These are phyloP conservation scores for Plantago rigida DNA, from an alignment of 305 asterid species.

Conservation along the genomic window DNA sequence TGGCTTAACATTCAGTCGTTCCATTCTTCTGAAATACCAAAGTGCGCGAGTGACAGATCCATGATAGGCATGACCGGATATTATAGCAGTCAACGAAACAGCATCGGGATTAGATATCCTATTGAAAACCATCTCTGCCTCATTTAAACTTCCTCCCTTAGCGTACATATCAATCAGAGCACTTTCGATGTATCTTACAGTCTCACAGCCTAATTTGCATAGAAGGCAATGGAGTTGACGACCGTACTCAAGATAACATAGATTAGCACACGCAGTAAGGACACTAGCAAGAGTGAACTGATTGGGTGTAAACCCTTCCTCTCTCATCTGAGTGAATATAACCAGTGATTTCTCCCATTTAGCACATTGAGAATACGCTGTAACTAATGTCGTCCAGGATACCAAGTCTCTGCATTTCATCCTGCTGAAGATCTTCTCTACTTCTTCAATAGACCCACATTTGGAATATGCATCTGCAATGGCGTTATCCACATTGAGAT, in stretches of 20 bases:
- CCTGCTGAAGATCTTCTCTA: conserved; percentile 32
- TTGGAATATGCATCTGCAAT: conserved; percentile 48
- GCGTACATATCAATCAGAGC: conserved; percentile 55
- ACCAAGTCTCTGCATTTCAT: conserved; percentile 37
- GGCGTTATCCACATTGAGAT: conserved; percentile 36
- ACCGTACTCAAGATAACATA: conserved; percentile 41
- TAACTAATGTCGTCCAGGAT: conserved; percentile 42
- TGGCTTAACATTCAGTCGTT: conserved; percentile 32
- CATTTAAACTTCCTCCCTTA: conserved; percentile 41
- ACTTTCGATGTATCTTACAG: conserved; percentile 35
- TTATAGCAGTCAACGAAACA: conserved; percentile 44
- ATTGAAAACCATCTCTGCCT: conserved; percentile 34
- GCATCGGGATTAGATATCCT: conserved; percentile 32
- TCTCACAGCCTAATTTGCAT: conserved; percentile 33
- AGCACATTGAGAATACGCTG: conserved; percentile 40
- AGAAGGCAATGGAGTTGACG: conserved; percentile 37
- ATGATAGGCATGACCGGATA: conserved; percentile 46
- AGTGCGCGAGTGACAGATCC: conserved; percentile 38
- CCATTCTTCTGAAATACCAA: conserved; percentile 38
- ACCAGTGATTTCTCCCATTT: conserved; percentile 36
- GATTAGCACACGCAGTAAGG: conserved; percentile 42
- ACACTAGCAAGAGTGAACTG: conserved; percentile 36
- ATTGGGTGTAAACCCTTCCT: conserved; percentile 37
- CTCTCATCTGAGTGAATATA: conserved; percentile 38
- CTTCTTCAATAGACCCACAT: conserved; percentile 40